These are phyloP conservation scores for Lachnellula suecica DNA, from an alignment of 2,329 filamentous ascomycete species.

Conservation along the genomic window DNA sequence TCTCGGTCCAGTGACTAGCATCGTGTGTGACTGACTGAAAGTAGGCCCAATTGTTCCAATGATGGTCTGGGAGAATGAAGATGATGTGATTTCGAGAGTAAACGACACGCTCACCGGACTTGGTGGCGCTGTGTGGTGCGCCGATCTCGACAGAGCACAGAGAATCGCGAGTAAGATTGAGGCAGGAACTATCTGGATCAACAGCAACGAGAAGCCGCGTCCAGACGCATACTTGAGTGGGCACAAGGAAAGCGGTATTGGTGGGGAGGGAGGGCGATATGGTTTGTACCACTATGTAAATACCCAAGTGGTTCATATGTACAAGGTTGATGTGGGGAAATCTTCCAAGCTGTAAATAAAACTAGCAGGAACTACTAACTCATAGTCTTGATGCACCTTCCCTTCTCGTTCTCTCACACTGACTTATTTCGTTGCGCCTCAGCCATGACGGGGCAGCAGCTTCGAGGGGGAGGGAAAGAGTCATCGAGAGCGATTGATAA, in stretches of 20 bases:
- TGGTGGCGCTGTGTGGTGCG: constrained; percentile 57
- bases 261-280: constrained; percentile 31
- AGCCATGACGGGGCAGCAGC: too few relatives aligned
- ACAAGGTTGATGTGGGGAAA: constrained; percentile 20
- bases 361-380: neutral
- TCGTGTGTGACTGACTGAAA: constrained; percentile 3
- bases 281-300: constrained; percentile 32
- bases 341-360: neutral
- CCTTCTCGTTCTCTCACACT: too few relatives aligned
- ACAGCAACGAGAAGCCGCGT: constrained; percentile 48
- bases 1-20: too few relatives aligned
- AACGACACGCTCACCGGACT: constrained; percentile 54
- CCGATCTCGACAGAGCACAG: constrained; percentile 49
- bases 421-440: too few relatives aligned
- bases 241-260: constrained; percentile 35
- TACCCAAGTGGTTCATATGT: constrained; percentile 20
- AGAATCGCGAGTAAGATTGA: constrained; percentile 53
- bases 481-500: too few relatives aligned
- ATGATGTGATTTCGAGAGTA: constrained; percentile 55
- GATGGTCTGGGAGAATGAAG: constrained; percentile 59
- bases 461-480: too few relatives aligned
- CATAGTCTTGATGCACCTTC: too few relatives aligned
- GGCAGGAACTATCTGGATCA: constrained; percentile 61
- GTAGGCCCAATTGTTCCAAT: constrained; percentile 61
- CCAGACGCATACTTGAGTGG: constrained; percentile 39